Percentiles rank a stretch among this genome's conserved stretches.
These are phyloP conservation scores for Lecanosticta acicola DNA, from an alignment of 2,329 filamentous ascomycete species.

Conservation along the genomic window DNA sequence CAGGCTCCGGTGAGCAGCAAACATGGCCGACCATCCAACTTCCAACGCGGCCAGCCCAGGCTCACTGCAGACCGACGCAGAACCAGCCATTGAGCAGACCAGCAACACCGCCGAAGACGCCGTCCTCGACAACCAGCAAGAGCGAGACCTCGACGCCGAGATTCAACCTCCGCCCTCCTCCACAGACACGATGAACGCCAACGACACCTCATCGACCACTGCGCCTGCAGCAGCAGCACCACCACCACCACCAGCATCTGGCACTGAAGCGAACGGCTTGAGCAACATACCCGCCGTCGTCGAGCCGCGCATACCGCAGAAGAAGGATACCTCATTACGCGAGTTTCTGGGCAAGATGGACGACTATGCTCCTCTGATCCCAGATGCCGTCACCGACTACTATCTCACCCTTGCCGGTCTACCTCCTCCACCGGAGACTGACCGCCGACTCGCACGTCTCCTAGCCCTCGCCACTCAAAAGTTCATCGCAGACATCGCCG, in stretches of 20 bases:
- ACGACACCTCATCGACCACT: conserved; percentile 43
- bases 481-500: conserved; percentile 95
- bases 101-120: conserved; percentile 25
- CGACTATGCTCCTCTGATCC: conserved; percentile 97
- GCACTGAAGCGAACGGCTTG: conserved; percentile 68
- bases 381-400: conserved; percentile 94
- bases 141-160: conserved; percentile 37
- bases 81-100: conserved; percentile 7
- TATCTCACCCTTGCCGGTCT: conserved; percentile 95
- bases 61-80: conserved; percentile 3
- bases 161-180: conserved; percentile 21
- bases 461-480: conserved; percentile 98
- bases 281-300: conserved; percentile 46
- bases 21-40: conserved; percentile 17
- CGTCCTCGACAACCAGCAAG: conserved; percentile 34
- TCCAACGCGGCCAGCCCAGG: conserved; percentile 11
- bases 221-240: conserved; percentile 22
- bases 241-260: conserved; percentile 61
- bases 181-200: conserved; percentile 30
- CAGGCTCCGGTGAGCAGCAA: conserved; percentile 10
- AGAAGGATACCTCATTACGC: conserved; percentile 86
- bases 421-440: conserved; percentile 83
- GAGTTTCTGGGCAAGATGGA: conserved; percentile 97
- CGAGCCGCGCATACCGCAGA: conserved; percentile 59
- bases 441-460: conserved; percentile 82